A percentile compares a stretch with the other conserved stretches of the same genome.
phyloP scores from a whole-genome alignment of 305 asterid species.

The Petunia hybrid region DNA sequence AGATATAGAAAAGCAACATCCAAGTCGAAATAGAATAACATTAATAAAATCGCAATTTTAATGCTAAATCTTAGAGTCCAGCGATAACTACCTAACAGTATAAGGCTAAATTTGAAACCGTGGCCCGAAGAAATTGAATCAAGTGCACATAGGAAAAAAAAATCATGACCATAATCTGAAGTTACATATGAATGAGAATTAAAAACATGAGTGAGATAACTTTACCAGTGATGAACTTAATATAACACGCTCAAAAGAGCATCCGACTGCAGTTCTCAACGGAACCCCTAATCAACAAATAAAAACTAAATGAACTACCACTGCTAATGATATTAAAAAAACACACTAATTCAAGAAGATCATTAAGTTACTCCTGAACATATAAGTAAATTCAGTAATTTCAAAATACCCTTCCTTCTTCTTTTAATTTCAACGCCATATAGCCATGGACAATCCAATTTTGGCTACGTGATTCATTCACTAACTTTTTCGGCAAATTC shows the following conservation, averaged over 20 bases:
- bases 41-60: background rate
- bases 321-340: background rate
- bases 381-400: background rate
- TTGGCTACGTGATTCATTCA: background rate
- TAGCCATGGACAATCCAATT: background rate
- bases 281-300: background rate
- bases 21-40: background rate
- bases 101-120: background rate
- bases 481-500: background rate
- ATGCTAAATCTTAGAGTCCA: background rate
- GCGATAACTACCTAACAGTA: background rate
- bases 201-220: background rate
- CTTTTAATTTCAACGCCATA: background rate
- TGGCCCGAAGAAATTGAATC: background rate
- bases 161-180: background rate
- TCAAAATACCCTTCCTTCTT: background rate
- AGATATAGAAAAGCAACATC: background rate
- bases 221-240: slow-evolving; percentile 5
- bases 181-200: background rate
- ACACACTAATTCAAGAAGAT: background rate
- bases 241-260: background rate
- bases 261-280: background rate
- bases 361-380: background rate
- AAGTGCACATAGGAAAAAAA: background rate
- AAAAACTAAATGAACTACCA: background rate